Conservation (phyloP, 805 yeast species). For the Wickerhamiella azyma region DNA sequence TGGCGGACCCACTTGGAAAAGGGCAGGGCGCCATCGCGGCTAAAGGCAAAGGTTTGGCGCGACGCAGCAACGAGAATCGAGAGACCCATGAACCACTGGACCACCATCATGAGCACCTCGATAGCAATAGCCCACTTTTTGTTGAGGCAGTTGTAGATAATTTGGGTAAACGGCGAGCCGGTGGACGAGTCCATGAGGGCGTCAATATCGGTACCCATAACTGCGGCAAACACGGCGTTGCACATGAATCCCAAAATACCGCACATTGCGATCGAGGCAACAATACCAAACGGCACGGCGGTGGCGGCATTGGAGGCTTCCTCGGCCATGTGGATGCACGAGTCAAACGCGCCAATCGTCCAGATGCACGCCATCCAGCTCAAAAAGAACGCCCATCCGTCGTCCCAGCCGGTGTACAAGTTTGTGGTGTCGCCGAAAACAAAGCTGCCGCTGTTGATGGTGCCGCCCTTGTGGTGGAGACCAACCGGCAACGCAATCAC, state of each 20-base stretch:
- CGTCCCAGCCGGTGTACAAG: constrained; percentile 37
- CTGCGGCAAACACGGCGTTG: constrained; percentile 38
- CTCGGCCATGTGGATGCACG: constrained; percentile 60
- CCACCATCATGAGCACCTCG: constrained; percentile 42
- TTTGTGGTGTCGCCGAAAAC: constrained; percentile 44
- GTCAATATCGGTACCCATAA: constrained; percentile 33
- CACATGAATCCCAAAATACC: constrained; percentile 46
- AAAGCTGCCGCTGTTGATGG: constrained; percentile 37
- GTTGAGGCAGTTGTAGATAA: constrained; percentile 48
- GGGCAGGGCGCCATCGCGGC: constrained; percentile 67
- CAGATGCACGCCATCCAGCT: constrained; percentile 57
- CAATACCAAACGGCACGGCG: constrained; percentile 53
- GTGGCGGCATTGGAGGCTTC: constrained; percentile 50
- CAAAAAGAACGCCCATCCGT: constrained; percentile 42
- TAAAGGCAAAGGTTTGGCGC: constrained; percentile 62
- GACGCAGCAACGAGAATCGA: constrained; percentile 50
- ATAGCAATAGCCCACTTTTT: constrained; percentile 51
- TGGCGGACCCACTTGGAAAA: constrained; percentile 40
- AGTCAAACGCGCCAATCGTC: constrained; percentile 65
- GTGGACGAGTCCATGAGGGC: constrained; percentile 33
- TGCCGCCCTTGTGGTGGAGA: constrained; percentile 14
- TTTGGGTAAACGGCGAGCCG: constrained; percentile 56
- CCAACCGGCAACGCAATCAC: constrained; percentile 57
- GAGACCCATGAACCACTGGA: constrained; percentile 55
- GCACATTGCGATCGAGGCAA: constrained; percentile 43